These are phyloP conservation scores for Macrocybe gigantea DNA, from an alignment of 768 basidiomycete species.

Conservation along the genomic window DNA sequence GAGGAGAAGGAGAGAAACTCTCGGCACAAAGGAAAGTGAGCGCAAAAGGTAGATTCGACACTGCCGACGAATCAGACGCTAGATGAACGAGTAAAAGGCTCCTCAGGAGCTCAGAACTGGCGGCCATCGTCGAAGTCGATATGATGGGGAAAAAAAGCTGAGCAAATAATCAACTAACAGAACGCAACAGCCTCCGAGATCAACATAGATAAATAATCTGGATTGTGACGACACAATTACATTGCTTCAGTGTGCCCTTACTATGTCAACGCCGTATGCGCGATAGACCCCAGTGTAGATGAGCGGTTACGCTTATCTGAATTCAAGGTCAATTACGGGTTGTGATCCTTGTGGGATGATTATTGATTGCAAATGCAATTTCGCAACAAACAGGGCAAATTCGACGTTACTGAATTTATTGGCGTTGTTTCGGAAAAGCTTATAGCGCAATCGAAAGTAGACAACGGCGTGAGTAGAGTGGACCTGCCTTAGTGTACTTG, in stretches of 20 bases:
- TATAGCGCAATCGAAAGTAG: conserved; percentile 78
- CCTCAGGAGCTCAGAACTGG: conserved; percentile 45
- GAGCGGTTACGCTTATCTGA: conserved; percentile 45
- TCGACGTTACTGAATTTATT: conserved; percentile 89
- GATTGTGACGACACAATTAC: not conserved
- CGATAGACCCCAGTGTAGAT: conserved; percentile 48
- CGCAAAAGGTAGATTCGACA: conserved; percentile 53
- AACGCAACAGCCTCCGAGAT: conserved; percentile 6
- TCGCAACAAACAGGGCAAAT: conserved; percentile 58
- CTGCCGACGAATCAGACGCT: conserved; percentile 59
- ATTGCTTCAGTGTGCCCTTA: not conserved
- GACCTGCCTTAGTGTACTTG: not conserved
- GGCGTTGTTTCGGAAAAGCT: conserved; percentile 81
- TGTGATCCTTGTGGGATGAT: not conserved
- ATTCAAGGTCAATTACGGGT: conserved; percentile 41
- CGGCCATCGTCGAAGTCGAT: conserved; percentile 7
- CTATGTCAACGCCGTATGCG: conserved; percentile 9
- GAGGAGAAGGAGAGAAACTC: conserved; percentile 53
- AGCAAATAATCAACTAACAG: conserved; percentile 4
- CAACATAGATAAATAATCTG: conserved; percentile 14
- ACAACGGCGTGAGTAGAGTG: conserved; percentile 61
- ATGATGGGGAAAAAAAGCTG: conserved; percentile 1
- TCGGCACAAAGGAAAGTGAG: conserved; percentile 48
- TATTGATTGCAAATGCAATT: not conserved
- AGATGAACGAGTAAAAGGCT: conserved; percentile 66